A percentile compares a stretch with the other conserved stretches of the same genome.
Evolutionary conservation across 129 eudicot genomes (phyloP).

Genomic region (Flaveria bidentis): DNA sequence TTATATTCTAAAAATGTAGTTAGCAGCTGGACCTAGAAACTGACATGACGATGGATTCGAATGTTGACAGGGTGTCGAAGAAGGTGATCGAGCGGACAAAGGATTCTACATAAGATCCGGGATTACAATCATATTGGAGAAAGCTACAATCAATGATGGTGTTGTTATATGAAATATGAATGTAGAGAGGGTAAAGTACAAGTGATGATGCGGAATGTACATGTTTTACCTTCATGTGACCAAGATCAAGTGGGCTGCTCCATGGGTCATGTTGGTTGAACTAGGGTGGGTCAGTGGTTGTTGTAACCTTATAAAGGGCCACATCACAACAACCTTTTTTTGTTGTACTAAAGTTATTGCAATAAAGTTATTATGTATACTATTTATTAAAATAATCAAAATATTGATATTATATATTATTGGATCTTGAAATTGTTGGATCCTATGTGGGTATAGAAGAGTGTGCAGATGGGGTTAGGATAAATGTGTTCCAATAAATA

Average conservation of each 20-base stretch:
- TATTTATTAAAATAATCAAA: conserved; percentile 6
- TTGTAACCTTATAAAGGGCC: conserved; percentile 27
- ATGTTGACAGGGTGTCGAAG: conserved; percentile 69
- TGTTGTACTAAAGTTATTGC: not conserved
- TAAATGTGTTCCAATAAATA: conserved; percentile 11
- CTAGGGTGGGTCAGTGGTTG: conserved; percentile 2
- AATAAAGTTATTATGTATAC: conserved; percentile 21
- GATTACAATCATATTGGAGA: conserved; percentile 78
- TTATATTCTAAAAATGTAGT: not conserved
- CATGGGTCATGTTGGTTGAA: conserved; percentile 20
- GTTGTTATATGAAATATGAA: conserved; percentile 54
- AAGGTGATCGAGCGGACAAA: conserved; percentile 79
- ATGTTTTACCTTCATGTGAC: conserved; percentile 18
- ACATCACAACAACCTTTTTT: conserved; percentile 16
- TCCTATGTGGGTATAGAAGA: conserved; percentile 16
- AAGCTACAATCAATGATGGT: conserved; percentile 86
- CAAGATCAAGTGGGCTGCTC: conserved; percentile 27
- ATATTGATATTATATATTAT: not conserved
- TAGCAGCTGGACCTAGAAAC: not conserved
- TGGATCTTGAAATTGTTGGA: conserved; percentile 34
- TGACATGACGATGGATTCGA: not conserved
- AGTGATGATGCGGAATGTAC: conserved; percentile 33
- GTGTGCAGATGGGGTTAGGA: conserved; percentile 12
- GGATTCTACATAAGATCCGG: conserved; percentile 97
- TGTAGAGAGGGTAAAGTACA: conserved; percentile 2